Conservation (phyloP, 2,329 filamentous ascomycete genomes). For the Podosphaera fusca region DNA sequence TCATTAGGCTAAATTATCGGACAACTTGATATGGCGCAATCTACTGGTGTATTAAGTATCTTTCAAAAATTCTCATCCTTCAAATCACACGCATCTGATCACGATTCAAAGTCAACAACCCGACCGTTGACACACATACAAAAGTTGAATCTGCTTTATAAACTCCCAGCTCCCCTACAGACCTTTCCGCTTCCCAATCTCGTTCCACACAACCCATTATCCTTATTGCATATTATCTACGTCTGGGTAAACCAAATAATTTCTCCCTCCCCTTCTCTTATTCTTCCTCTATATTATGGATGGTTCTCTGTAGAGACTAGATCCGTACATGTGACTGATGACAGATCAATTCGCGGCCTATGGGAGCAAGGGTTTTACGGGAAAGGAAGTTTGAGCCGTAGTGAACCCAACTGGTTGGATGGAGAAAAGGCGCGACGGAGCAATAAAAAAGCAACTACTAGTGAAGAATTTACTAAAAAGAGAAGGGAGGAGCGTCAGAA, state of each 20-base stretch:
- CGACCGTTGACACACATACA: constrained; percentile 16
- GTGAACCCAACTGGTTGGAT: constrained; percentile 82
- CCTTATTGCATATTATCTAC: constrained; percentile 57
- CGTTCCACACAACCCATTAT: constrained; percentile 81
- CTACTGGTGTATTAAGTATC: neutral
- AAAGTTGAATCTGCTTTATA: constrained; percentile 50
- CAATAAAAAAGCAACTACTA: constrained; percentile 41
- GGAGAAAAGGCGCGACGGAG: constrained; percentile 54
- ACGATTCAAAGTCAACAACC: constrained; percentile 1
- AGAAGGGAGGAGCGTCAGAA: constrained; percentile 60
- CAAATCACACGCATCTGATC: neutral
- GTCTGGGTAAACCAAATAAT: constrained; percentile 55
- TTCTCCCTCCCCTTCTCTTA: constrained; percentile 38
- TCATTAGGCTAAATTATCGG: neutral
- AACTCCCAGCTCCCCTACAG: constrained; percentile 55
- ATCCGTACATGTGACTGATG: constrained; percentile 65
- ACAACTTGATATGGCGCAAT: constrained; percentile 3
- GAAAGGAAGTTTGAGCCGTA: constrained; percentile 77
- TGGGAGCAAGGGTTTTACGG: constrained; percentile 98
- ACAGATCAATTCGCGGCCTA: constrained; percentile 49
- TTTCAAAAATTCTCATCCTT: neutral
- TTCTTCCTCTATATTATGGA: constrained; percentile 41
- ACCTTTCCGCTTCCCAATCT: constrained; percentile 70
- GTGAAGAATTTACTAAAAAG: constrained; percentile 56
- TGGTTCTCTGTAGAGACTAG: constrained; percentile 63